Conservation (phyloP, 2,329 filamentous ascomycete species). For the Alternaria rosae region DNA sequence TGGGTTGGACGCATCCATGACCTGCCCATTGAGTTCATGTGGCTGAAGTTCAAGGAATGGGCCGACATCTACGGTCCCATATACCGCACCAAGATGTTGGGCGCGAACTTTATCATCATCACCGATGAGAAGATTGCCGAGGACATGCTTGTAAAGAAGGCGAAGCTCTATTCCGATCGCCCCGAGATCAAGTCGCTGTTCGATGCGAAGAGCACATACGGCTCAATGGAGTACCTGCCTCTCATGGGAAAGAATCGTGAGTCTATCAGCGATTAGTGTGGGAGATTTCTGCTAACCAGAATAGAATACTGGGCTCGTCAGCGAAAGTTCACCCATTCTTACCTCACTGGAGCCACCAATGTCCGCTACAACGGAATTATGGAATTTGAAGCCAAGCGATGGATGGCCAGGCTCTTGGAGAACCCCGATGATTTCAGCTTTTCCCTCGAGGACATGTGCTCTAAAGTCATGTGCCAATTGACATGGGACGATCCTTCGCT, state of each 20-base stretch:
- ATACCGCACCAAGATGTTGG: slow-evolving; percentile 48
- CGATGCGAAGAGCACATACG: slow-evolving; percentile 62
- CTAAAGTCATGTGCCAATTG: slow-evolving; percentile 64
- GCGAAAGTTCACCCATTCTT: slow-evolving; percentile 61
- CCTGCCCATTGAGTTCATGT: slow-evolving; percentile 51
- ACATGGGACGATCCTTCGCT: slow-evolving; percentile 62
- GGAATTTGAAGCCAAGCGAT: slow-evolving; percentile 63
- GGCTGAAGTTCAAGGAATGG: slow-evolving; percentile 61
- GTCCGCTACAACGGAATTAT: slow-evolving; percentile 57
- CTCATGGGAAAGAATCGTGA: slow-evolving; percentile 64
- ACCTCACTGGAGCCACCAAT: slow-evolving; percentile 57
- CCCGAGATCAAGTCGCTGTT: slow-evolving; percentile 60
- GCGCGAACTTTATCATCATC: slow-evolving; percentile 58
- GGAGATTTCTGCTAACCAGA: slow-evolving; percentile 15
- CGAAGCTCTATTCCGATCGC: slow-evolving; percentile 61
- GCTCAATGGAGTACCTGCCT: slow-evolving; percentile 64
- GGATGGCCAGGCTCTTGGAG: slow-evolving; percentile 58
- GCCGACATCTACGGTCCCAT: slow-evolving; percentile 45
- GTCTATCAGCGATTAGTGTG: slow-evolving; percentile 19
- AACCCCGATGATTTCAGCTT: slow-evolving; percentile 61
- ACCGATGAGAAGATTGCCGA: slow-evolving; percentile 62
- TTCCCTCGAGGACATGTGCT: slow-evolving; percentile 64
- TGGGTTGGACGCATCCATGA: slow-evolving; percentile 49
- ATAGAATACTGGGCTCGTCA: slow-evolving; percentile 63
- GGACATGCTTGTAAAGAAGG: slow-evolving; percentile 61